A percentile compares a stretch with the other conserved stretches of the same genome.
phyloP scores from a whole-genome alignment of 2,329 filamentous ascomycete species.

The Allantophomopsis lycopodina region DNA sequence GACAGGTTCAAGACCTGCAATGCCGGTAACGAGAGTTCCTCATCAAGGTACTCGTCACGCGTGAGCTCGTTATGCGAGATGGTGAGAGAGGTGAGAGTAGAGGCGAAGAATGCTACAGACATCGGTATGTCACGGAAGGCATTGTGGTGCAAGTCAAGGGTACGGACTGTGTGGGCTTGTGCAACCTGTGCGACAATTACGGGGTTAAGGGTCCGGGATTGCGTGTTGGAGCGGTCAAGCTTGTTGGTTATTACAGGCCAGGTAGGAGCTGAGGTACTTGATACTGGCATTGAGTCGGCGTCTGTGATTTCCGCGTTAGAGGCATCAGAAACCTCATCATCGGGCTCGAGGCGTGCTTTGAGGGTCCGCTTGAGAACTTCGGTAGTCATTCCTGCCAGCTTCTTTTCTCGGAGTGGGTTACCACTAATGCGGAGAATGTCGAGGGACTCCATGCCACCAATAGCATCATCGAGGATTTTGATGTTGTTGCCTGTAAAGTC shows the following conservation, averaged over 20 bases:
- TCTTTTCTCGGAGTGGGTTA: constrained; percentile 85
- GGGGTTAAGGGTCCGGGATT: constrained; percentile 44
- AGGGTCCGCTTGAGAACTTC: constrained; percentile 71
- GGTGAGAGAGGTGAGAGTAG: constrained; percentile 57
- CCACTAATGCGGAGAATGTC: constrained; percentile 65
- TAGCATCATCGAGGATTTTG: constrained; percentile 56
- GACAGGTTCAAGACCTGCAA: constrained; percentile 67
- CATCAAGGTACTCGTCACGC: constrained; percentile 49
- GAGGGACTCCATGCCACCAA: constrained; percentile 69
- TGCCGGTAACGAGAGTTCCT: constrained; percentile 53
- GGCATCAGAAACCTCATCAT: constrained; percentile 2
- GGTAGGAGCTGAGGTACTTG: constrained; percentile 10
- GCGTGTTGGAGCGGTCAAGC: constrained; percentile 56
- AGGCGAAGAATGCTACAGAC: constrained; percentile 56
- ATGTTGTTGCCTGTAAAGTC: constrained; percentile 84
- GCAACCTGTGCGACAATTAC: constrained; percentile 42
- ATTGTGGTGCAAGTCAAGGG: constrained; percentile 66
- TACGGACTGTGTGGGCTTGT: constrained; percentile 32
- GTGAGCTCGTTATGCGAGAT: constrained; percentile 63
- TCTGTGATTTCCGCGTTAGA: constrained; percentile 13
- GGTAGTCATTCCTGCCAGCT: constrained; percentile 66
- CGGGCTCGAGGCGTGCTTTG: constrained; percentile 32
- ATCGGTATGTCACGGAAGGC: constrained; percentile 54
- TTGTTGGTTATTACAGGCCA: constrained; percentile 29
- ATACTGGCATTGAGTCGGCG: constrained; percentile 17